phyloP scores from a whole-genome alignment of 2,329 filamentous ascomycete species.

The Apiospora saccharicola region DNA sequence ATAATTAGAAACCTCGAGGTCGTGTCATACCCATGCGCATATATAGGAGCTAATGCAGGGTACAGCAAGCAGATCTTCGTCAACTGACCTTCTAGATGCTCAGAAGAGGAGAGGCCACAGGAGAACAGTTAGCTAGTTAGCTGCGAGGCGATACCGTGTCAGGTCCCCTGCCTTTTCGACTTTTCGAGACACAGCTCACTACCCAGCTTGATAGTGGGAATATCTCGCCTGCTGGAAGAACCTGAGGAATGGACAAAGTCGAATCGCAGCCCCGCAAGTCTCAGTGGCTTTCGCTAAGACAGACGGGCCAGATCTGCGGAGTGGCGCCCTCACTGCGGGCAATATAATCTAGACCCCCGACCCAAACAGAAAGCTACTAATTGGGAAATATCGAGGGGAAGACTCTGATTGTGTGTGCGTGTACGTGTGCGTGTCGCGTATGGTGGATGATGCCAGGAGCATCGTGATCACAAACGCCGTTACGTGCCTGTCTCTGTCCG shows the following conservation, averaged over 20 bases:
- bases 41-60: slow-evolving; percentile 36
- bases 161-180: neutral
- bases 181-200: neutral
- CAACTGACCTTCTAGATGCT: slow-evolving; percentile 33
- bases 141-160: slow-evolving; percentile 28
- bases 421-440: neutral
- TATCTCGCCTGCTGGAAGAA: neutral
- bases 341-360: slow-evolving; percentile 6
- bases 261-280: slow-evolving; percentile 3
- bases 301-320: slow-evolving; percentile 3
- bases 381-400: neutral
- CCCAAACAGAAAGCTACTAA: neutral
- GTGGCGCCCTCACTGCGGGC: neutral
- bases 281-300: slow-evolving; percentile 16
- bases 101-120: slow-evolving; percentile 33
- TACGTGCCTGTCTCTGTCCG: neutral
- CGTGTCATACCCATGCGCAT: slow-evolving; percentile 23
- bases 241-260: neutral
- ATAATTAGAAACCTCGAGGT: slow-evolving; percentile 14
- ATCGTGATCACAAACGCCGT: neutral
- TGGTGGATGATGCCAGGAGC: neutral
- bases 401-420: neutral
- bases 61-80: slow-evolving; percentile 35
- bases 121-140: slow-evolving; percentile 28
- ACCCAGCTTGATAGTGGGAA: neutral